Evolutionary conservation across 1,284 basidiomycete species (phyloP).

Genomic region (Ustilago vetiveriae): DNA sequence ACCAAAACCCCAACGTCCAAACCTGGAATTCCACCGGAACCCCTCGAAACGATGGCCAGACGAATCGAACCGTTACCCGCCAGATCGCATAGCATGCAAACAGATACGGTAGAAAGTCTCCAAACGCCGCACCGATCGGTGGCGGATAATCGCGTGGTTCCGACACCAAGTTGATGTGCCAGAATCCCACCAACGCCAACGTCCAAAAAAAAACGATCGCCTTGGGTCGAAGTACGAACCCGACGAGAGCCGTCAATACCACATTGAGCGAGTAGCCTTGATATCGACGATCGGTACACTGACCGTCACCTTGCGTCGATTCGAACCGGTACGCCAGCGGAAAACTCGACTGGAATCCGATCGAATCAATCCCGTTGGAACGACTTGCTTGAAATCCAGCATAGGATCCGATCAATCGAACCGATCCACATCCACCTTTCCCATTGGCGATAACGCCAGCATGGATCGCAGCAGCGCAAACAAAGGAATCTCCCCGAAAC

Average conservation of each 20-base stretch:
- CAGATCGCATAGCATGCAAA: constrained; percentile 84
- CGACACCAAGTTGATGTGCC: constrained; percentile 84
- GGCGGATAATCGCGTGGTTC: constrained; percentile 74
- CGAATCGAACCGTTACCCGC: constrained; percentile 79
- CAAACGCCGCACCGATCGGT: constrained; percentile 75
- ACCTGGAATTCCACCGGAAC: constrained; percentile 78
- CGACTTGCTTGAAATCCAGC: constrained; percentile 74
- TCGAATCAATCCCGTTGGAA: constrained; percentile 76
- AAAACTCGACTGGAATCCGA: constrained; percentile 79
- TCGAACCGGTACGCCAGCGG: constrained; percentile 73
- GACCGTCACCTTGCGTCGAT: constrained; percentile 68
- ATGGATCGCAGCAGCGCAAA: constrained; percentile 81
- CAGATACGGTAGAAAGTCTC: constrained; percentile 79
- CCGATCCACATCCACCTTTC: constrained; percentile 79
- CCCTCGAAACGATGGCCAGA: constrained; percentile 76
- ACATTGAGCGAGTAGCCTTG: constrained; percentile 55
- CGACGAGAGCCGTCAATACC: constrained; percentile 74
- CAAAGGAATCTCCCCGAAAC: constrained; percentile 84
- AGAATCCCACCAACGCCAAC: constrained; percentile 83
- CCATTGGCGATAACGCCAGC: constrained; percentile 77
- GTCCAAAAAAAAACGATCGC: constrained; percentile 75
- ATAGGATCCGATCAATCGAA: constrained; percentile 77
- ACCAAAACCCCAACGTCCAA: constrained; percentile 80
- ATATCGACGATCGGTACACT: constrained; percentile 78
- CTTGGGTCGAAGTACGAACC: constrained; percentile 78